Evolutionary conservation across 805 yeast species (phyloP), one percentile per base, ranked within the genome.

Genomic region (Candida ovalis): DNA sequence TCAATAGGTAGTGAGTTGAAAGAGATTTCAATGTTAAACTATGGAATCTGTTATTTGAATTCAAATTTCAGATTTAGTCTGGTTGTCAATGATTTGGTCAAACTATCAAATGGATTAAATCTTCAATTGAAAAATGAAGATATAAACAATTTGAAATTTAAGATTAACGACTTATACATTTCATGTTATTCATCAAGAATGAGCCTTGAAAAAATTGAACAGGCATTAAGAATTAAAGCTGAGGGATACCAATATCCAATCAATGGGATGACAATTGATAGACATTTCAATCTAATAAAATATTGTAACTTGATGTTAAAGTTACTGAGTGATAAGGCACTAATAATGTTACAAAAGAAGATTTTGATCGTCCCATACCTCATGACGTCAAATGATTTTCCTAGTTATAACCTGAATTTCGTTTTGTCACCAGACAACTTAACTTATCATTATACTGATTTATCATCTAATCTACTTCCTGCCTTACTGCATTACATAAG

Each of bases 321-420:
- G 64, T 69, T 81, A 23, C 75, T 77, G 58, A 80, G 80, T 40
- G 86, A 81, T 58, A 68, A 84, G 46, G 80, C 82, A 1, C 69
- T 57, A 51, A 73, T 62, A 48, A 73, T 66, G 62, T 67, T 59
- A 18, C 75, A 72, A 47, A 66, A 70, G 49, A 68, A 69, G 45
- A 68, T 71, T 22, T 60, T 71, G 30, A 36, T 54, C 2, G 57
- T 56, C 19, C 60, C 63, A 9, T 52, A 54, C 45, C 24, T 24
- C 4, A 33, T 48, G 19, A 23, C 51, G 25, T 41, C 47, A 23
- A 40, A 41, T 10, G 24, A 43, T 9, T 40, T 43, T 13, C 32
- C 52, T 23, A 47, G 49, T 13, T 27, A 48, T 21, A 54, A 48
- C 40, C 35, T 57, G 19, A 57, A 59, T 37, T 45, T 60, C 36